Evolutionary conservation across 2,329 filamentous ascomycete genomes (phyloP), one percentile per base, ranked within the genome.

Genomic region (Botrytis squamosa): DNA sequence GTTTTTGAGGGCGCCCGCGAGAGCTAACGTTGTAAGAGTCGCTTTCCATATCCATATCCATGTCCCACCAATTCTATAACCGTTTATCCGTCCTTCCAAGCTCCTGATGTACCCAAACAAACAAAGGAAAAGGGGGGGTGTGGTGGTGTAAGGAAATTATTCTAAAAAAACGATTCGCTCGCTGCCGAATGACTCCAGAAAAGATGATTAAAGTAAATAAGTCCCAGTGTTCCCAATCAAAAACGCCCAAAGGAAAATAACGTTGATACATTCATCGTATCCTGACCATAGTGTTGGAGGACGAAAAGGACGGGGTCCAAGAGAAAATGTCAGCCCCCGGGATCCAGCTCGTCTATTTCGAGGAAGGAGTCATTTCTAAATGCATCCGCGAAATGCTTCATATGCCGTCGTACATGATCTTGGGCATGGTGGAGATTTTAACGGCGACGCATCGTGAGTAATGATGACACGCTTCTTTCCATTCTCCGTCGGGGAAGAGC

Each of bases 331-430:
- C 65, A 68, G 49, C 49, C 46, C 36, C n/a, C 14, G 14, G 18
- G 36, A n/a, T 40, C 49, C 36, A 57, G 49, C 49, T 68, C 36
- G 49, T 42, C 25, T 25, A 63, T 38, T 12, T 55, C 14, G 2
- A n/a, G 62, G 16, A 42, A 55, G 36, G 65, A 68, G 65, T 68
- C 65, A 68, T 68, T 7, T 14, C 14, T 62, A 16, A 7, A 62
- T 25, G 20, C 38, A 8, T 38, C 20, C 44, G 33, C 20, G 20
- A 25, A 22, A 64, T 60, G 25, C n/a, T 60, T 29, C 29, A 20
- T 9, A n/a, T 60, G 71, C 63, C 71, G 63, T 72, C 71, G 63
- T 72, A 72, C 71, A 69, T 69, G 71, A 72, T 72, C 70, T 72
- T 67, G 71, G 57, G 71, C 70, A 66, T 29, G 16, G 36, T 55